Evolutionary conservation across 108 stramenopile genomes (phyloP).

Genomic region (Skeletonema menzelii): DNA sequence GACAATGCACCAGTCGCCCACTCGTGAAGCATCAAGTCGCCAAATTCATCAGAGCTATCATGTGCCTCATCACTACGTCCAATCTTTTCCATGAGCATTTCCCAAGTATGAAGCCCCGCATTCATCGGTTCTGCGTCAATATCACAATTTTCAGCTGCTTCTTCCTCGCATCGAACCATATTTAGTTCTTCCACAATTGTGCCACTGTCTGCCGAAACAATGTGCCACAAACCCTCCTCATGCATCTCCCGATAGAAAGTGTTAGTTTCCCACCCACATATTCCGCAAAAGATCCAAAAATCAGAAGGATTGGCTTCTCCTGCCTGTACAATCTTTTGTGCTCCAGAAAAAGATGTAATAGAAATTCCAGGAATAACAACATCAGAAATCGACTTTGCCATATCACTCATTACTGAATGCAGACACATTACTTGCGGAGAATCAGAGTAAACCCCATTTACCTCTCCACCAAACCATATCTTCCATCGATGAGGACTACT

Average conservation of each 20-base stretch:
- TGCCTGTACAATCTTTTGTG: constrained; percentile 16
- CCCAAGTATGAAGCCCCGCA: constrained; percentile 50
- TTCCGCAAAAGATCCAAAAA: constrained; percentile 53
- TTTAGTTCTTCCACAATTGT: constrained; percentile 46
- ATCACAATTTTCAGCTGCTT: constrained; percentile 36
- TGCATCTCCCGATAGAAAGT: constrained; percentile 45
- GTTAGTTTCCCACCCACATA: constrained; percentile 48
- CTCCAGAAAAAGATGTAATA: constrained; percentile 41
- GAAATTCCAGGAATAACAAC: constrained; percentile 32
- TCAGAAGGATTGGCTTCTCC: constrained; percentile 43
- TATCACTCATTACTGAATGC: constrained; percentile 28
- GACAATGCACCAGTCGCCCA: constrained; percentile 43
- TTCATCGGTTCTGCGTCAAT: constrained; percentile 35
- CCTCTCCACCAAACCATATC: constrained; percentile 77
- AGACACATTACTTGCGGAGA: constrained; percentile 42
- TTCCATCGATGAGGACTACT: constrained; percentile 39
- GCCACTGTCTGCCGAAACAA: constrained; percentile 27
- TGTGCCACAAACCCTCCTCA: constrained; percentile 39
- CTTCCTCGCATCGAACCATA: constrained; percentile 42
- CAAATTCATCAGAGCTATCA: constrained; percentile 32
- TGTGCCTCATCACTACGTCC: constrained; percentile 20
- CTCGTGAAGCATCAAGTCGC: constrained; percentile 40
- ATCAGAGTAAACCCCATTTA: constrained; percentile 48
- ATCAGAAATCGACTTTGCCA: constrained; percentile 32
- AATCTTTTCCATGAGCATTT: constrained; percentile 53